A percentile compares a stretch with the other conserved stretches of the same genome.
Evolutionary conservation across 2,329 filamentous ascomycete species (phyloP).

Genomic region (Colletotrichum simmondsii): DNA sequence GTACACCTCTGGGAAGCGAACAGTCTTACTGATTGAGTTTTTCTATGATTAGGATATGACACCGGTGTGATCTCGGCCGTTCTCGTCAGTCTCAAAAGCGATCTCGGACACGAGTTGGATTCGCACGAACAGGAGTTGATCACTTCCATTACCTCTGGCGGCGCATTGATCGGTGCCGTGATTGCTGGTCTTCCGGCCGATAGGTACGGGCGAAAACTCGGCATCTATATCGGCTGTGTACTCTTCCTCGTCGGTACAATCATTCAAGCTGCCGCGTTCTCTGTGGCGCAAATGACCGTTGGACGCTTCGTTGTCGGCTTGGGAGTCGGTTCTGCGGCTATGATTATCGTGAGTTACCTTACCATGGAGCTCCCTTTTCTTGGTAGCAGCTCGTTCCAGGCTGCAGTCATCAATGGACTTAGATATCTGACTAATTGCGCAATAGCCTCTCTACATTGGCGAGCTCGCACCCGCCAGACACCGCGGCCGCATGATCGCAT

Average conservation of each 20-base stretch:
- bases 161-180: constrained; percentile 55
- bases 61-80: constrained; percentile 61
- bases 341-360: constrained; percentile 49
- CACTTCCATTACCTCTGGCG: constrained; percentile 62
- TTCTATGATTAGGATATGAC: constrained; percentile 50
- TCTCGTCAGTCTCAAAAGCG: constrained; percentile 52
- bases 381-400: too few relatives aligned
- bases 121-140: constrained; percentile 61
- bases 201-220: constrained; percentile 50
- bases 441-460: constrained; percentile 53
- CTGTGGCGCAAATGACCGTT: constrained; percentile 54
- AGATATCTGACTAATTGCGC: too few relatives aligned
- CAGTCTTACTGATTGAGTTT: background rate
- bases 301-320: constrained; percentile 60
- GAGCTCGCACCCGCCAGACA: constrained; percentile 62
- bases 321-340: constrained; percentile 59
- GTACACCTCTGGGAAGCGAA: too few relatives aligned
- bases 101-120: constrained; percentile 52
- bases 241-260: constrained; percentile 52
- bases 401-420: too few relatives aligned
- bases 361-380: too few relatives aligned
- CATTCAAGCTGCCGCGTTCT: constrained; percentile 47
- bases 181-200: constrained; percentile 50
- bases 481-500: constrained; percentile 59
- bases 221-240: constrained; percentile 52